Conservation (phyloP, 495 filamentous ascomycete species). For the Peziza echinospora region DNA sequence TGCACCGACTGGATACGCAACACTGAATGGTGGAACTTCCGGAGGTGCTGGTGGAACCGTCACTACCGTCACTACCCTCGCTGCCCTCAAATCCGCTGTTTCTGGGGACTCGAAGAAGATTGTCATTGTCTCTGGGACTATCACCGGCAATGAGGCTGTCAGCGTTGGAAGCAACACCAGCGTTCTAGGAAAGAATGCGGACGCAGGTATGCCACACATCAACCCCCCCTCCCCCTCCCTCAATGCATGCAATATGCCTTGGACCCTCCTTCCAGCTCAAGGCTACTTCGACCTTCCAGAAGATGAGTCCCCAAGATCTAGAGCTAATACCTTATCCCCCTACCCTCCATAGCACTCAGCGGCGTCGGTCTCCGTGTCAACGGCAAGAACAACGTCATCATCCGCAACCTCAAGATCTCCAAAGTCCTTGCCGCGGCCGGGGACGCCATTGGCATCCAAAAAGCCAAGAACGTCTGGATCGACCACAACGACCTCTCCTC, state of each 20-base stretch:
- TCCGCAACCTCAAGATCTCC: constrained; percentile 38
- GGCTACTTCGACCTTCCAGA: too few relatives aligned
- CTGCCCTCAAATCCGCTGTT: constrained; percentile 30
- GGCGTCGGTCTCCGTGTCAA: constrained; percentile 30
- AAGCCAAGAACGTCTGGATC: constrained; percentile 41
- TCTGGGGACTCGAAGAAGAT: constrained; percentile 25
- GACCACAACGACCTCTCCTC: constrained; percentile 46
- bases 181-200: constrained; percentile 27
- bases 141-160: constrained; percentile 25
- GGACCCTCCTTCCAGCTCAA: not conserved
- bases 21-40: constrained; percentile 26
- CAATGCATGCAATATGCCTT: not conserved
- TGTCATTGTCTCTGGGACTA: constrained; percentile 27
- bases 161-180: constrained; percentile 33
- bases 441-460: constrained; percentile 38
- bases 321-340: too few relatives aligned
- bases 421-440: constrained; percentile 37
- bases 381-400: constrained; percentile 32
- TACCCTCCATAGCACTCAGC: too few relatives aligned
- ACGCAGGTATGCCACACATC: too few relatives aligned
- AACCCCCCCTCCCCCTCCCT: not conserved
- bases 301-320: too few relatives aligned
- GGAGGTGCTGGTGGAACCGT: constrained; percentile 37
- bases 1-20: constrained; percentile 21
- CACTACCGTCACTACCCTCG: constrained; percentile 36